Evolutionary conservation across 352 stramenopile species (phyloP).

Genomic region (Globisporangium apiculatum): DNA sequence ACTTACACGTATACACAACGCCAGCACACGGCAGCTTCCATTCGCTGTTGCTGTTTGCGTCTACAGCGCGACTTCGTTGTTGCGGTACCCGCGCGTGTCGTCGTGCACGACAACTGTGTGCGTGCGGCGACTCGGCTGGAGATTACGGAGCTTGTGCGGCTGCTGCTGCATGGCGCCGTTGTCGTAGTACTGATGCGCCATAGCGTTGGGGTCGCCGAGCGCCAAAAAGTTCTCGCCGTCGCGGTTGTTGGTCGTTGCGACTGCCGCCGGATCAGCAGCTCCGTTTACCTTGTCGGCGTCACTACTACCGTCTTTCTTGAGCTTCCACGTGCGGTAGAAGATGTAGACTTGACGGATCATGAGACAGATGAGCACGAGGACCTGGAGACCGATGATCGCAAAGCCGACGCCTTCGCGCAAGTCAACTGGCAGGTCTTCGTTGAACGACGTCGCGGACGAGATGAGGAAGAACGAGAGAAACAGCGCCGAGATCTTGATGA

Average conservation of each 20-base stretch:
- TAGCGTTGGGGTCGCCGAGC: slow-evolving; percentile 21
- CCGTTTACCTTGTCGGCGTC: slow-evolving; percentile 18
- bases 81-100: slow-evolving; percentile 17
- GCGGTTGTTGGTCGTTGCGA: slow-evolving; percentile 43
- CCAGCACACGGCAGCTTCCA: not conserved
- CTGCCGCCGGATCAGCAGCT: slow-evolving; percentile 19
- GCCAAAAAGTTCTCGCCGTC: slow-evolving; percentile 47
- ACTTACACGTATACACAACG: no score
- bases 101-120: slow-evolving; percentile 23
- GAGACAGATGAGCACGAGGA: slow-evolving; percentile 71
- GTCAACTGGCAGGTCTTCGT: slow-evolving; percentile 58
- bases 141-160: slow-evolving; percentile 8
- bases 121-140: slow-evolving; percentile 18
- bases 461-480: slow-evolving; percentile 80
- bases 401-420: slow-evolving; percentile 71
- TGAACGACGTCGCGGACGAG: slow-evolving; percentile 60
- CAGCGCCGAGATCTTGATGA: slow-evolving; percentile 86
- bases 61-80: slow-evolving; percentile 39
- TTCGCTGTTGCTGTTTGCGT: not conserved
- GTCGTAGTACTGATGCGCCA: slow-evolving; percentile 8
- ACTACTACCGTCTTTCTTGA: slow-evolving; percentile 49
- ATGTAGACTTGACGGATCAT: slow-evolving; percentile 84
- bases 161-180: slow-evolving; percentile 3
- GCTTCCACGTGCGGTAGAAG: slow-evolving; percentile 84
- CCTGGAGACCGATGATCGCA: slow-evolving; percentile 74